Base-by-base conservation (phyloP, 768 basidiomycete species). In the Leucocoprinus sp. region DNA sequence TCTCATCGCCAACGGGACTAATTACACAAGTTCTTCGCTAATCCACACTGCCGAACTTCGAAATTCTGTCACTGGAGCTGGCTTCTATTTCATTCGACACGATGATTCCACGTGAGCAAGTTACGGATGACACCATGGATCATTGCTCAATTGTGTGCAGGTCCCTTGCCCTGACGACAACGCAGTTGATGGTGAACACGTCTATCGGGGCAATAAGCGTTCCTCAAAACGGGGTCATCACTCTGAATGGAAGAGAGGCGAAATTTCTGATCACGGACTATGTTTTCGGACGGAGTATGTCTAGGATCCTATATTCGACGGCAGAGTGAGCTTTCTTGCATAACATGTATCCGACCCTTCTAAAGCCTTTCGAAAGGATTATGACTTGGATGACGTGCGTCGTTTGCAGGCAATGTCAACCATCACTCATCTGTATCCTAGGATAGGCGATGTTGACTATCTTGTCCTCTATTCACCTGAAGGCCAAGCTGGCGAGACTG, bases 231-330 rank as follows among this genome's bases (percentile, higher is more conserved):
- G 70, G 70, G 26, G 40, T 67, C n/a, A 75, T 89, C 50, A 72
- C 75, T 1, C 72, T 91, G 8, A 55, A 62, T 24, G 88, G 87
- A 7, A 72, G 87, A 15, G 76, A 88, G 59, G 84, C 80, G 37
- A 88, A 86, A 57, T 66, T 88, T 21, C 62, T 90, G 22, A 67
- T 84, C 9, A 78, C 83, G 0, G 78, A 86, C 58, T 86, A 86
- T 56, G 64, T 72, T 8, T 88, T 86, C 56, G 89, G 89, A n/a
- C 42, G 52, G 4, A 66, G 64, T 12, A 28, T 2, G 21, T 78
- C 79, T 6, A 68, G 63, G 45, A 55, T 85, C 2, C 60, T 74
- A 2, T 90, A 85, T 60, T 81, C 86, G 2, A 89, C 87, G 1
- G 83, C 86, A 0, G 72, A 76, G 44, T 4, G 71, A 73, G 71